Conservation (phyloP, 306 rosid species). For the Pterocarpus santalinus region DNA sequence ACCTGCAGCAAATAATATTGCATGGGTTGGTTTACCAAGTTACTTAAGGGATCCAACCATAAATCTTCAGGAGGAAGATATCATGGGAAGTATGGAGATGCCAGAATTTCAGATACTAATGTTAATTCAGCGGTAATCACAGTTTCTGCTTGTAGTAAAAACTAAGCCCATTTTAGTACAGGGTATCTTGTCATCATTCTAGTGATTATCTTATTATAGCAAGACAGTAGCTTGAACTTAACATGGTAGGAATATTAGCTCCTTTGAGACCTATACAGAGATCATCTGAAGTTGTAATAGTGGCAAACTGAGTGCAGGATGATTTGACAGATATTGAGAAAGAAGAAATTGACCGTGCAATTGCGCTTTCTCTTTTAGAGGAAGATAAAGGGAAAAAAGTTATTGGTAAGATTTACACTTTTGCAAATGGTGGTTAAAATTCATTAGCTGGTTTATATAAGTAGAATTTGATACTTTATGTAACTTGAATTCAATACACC, state of each 20-base stretch:
- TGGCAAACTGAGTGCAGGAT: constrained; percentile 70
- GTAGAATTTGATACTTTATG: neutral
- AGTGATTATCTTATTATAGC: constrained; percentile 33
- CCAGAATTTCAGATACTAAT: constrained; percentile 56
- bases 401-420: constrained; percentile 65
- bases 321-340: constrained; percentile 63
- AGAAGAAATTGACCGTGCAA: constrained; percentile 79
- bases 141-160: constrained; percentile 43
- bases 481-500: constrained; percentile 1
- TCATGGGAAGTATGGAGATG: constrained; percentile 64
- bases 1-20: constrained; percentile 37
- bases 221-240: constrained; percentile 6
- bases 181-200: constrained; percentile 26
- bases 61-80: constrained; percentile 61
- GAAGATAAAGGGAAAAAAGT: constrained; percentile 81
- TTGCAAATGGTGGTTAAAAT: constrained; percentile 1
- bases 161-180: neutral
- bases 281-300: constrained; percentile 49
- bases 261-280: constrained; percentile 23
- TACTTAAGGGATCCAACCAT: constrained; percentile 81
- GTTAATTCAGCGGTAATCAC: constrained; percentile 69
- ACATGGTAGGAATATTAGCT: constrained; percentile 35
- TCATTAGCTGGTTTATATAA: constrained; percentile 18
- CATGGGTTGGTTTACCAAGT: constrained; percentile 91
- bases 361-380: constrained; percentile 85